Percentiles rank a stretch among this genome's conserved stretches.
These are phyloP conservation scores for Xerocomus nothofagi DNA, from an alignment of 1,284 basidiomycete species.

Conservation along the genomic window DNA sequence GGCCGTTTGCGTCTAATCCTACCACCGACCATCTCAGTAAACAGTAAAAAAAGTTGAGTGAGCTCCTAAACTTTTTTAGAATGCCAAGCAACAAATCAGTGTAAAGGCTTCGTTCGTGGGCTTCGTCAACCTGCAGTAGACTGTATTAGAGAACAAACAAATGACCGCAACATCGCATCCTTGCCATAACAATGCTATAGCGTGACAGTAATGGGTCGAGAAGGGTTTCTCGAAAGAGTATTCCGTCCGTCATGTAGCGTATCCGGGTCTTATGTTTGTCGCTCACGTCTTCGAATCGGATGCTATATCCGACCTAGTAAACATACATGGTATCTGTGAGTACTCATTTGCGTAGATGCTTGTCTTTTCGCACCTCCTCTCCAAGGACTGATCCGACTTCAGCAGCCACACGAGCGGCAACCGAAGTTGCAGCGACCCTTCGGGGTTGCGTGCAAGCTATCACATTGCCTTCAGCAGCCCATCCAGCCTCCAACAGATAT, in stretches of 20 bases:
- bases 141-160: constrained; percentile 3
- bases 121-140: constrained; percentile 82
- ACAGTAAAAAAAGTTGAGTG: constrained; percentile 1
- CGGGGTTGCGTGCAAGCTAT: constrained; percentile 94
- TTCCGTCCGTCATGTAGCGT: constrained; percentile 97
- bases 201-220: constrained; percentile 85
- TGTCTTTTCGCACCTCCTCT: constrained; percentile 68
- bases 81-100: constrained; percentile 93
- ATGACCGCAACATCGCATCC: constrained; percentile 28
- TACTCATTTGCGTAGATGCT: not conserved
- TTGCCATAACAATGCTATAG: constrained; percentile 94
- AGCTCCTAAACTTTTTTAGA: constrained; percentile 73
- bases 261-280: constrained; percentile 83
- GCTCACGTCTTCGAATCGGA: constrained; percentile 95
- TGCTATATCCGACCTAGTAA: constrained; percentile 89
- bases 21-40: constrained; percentile 16
- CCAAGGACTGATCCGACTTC: constrained; percentile 90
- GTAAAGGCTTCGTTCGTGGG: constrained; percentile 93
- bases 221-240: constrained; percentile 94
- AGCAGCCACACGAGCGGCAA: constrained; percentile 85
- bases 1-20: constrained; percentile 90
- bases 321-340: not conserved
- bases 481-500: constrained; percentile 88
- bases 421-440: constrained; percentile 92
- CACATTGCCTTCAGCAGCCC: constrained; percentile 77